Percentiles rank a stretch among this genome's conserved stretches.
Evolutionary conservation across 116 monocot species (phyloP).

Genomic region (Zostera marina): DNA sequence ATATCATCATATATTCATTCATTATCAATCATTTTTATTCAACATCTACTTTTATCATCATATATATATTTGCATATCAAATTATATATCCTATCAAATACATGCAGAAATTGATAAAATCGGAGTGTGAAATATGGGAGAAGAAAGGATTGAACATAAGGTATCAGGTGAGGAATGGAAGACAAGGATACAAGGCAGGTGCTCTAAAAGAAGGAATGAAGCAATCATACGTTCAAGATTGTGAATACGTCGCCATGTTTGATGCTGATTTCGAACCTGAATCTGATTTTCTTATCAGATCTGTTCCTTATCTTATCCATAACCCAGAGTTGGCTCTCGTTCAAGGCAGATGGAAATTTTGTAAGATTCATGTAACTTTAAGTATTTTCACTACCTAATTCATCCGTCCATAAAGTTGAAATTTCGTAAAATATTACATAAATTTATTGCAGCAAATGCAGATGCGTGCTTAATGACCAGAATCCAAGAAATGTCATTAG

Average conservation of each 20-base stretch:
- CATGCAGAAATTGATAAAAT: conserved; percentile 11
- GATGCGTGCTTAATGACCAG: conserved; percentile 23
- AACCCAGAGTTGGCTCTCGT: conserved; percentile 26
- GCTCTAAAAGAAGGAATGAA: conserved; percentile 25
- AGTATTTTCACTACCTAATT: neutral
- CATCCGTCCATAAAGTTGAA: neutral
- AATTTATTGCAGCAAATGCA: conserved; percentile 19
- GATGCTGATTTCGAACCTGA: conserved; percentile 37
- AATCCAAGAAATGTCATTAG: conserved; percentile 29
- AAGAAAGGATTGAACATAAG: conserved; percentile 17
- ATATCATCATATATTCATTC: too few species aligned
- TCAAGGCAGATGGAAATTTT: conserved; percentile 61
- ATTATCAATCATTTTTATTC: too few species aligned
- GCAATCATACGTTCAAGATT: conserved; percentile 17
- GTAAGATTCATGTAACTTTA: conserved; percentile 6
- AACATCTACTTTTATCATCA: too few species aligned
- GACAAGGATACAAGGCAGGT: conserved; percentile 31
- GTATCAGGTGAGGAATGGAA: conserved; percentile 14
- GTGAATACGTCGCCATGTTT: conserved; percentile 28
- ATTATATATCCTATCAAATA: too few species aligned
- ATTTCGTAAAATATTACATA: too few species aligned
- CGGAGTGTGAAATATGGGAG: conserved; percentile 15
- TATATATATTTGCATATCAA: too few species aligned
- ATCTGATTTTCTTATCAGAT: conserved; percentile 13
- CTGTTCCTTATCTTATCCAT: conserved; percentile 20